These are phyloP conservation scores for Globisporangium radiosum DNA, from an alignment of 352 stramenopile species.

Conservation along the genomic window DNA sequence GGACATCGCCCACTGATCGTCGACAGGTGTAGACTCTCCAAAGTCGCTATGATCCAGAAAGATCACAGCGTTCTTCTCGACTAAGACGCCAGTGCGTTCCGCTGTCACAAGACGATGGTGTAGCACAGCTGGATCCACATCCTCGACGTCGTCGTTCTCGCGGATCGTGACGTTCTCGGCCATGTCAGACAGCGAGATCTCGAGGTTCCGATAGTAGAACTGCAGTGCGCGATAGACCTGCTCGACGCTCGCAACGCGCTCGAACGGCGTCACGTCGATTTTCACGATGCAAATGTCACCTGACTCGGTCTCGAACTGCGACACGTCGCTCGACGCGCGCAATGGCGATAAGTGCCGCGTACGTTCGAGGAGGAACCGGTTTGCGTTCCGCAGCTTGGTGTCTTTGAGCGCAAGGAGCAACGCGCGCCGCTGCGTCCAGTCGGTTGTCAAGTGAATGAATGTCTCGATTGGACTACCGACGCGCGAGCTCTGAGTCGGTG, in stretches of 20 bases:
- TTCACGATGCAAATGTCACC: slow-evolving; percentile 39
- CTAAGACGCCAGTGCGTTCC: not conserved
- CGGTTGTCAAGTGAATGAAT: slow-evolving; percentile 12
- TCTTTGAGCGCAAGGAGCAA: slow-evolving; percentile 20
- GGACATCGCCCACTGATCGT: slow-evolving; percentile 4
- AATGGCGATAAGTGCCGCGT: slow-evolving; percentile 18
- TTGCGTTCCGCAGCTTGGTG: slow-evolving; percentile 22
- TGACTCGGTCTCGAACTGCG: slow-evolving; percentile 29
- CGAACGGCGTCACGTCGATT: slow-evolving; percentile 38
- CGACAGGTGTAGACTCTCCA: not conserved
- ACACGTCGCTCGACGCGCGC: slow-evolving; percentile 25
- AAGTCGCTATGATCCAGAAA: slow-evolving; percentile 12
- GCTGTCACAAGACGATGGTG: slow-evolving; percentile 6
- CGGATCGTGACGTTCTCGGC: slow-evolving; percentile 6
- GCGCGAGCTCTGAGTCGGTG: not conserved
- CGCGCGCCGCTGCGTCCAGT: slow-evolving; percentile 19
- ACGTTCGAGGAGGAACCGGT: slow-evolving; percentile 28
- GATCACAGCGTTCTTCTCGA: slow-evolving; percentile 7
- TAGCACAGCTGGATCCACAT: not conserved
- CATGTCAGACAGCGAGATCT: slow-evolving; percentile 49
- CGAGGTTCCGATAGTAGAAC: slow-evolving; percentile 36
- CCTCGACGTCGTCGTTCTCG: slow-evolving; percentile 11
- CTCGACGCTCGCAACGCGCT: slow-evolving; percentile 22
- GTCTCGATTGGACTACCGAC: slow-evolving; percentile 3
- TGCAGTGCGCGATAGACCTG: slow-evolving; percentile 32